phyloP scores from a whole-genome alignment of 495 filamentous ascomycete species.

The Xylaria nigripes region DNA sequence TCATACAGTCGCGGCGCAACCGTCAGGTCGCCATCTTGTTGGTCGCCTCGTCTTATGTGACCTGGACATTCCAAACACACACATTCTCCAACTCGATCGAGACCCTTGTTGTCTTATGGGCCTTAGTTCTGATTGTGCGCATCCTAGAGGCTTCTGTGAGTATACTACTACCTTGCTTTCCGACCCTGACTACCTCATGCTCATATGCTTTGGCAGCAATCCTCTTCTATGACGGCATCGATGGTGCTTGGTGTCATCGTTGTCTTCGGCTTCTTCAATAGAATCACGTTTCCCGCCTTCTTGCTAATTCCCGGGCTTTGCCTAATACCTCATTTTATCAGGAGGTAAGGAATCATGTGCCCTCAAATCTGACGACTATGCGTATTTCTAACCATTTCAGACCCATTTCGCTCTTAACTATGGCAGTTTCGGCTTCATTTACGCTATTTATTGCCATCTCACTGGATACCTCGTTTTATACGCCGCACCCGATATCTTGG shows the following conservation, averaged over 20 bases:
- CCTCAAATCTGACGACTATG: not conserved
- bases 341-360: conserved; percentile 51
- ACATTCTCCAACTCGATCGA: conserved; percentile 98
- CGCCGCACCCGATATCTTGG: conserved; percentile 46
- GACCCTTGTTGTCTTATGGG: conserved; percentile 85
- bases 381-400: conserved; percentile 38
- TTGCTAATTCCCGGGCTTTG: conserved; percentile 70
- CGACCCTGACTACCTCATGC: not conserved
- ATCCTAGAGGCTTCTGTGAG: conserved; percentile 69
- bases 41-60: conserved; percentile 92
- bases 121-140: conserved; percentile 78
- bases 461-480: conserved; percentile 79
- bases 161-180: not conserved
- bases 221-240: conserved; percentile 64
- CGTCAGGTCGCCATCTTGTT: conserved; percentile 65
- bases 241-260: conserved; percentile 68
- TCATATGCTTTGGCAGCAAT: conserved; percentile 41
- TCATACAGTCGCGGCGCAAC: conserved; percentile 65
- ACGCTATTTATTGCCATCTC: conserved; percentile 66
- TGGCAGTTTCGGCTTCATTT: conserved; percentile 49
- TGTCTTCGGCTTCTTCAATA: conserved; percentile 84
- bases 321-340: conserved; percentile 74
- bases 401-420: conserved; percentile 56
- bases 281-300: conserved; percentile 94
- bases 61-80: conserved; percentile 97